Evolutionary conservation across 352 stramenopile genomes (phyloP).

Genomic region (Blastocystis sp.): DNA sequence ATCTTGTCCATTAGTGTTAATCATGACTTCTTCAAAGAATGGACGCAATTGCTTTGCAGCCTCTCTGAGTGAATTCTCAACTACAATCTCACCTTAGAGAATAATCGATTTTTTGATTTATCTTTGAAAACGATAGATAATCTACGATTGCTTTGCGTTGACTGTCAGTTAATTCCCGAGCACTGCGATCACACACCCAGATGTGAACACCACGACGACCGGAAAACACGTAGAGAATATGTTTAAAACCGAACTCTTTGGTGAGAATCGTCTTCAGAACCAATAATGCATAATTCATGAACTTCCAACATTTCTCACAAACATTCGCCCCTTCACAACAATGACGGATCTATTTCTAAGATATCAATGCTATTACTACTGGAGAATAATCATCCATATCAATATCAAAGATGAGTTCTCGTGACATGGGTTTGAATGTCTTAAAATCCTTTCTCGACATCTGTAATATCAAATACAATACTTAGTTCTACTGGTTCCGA

Average conservation of each 20-base stretch:
- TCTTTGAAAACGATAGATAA: conserved; percentile 11
- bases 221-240: conserved; percentile 96
- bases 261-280: conserved; percentile 72
- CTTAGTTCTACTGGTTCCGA: conserved; percentile 68
- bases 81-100: not conserved
- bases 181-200: conserved; percentile 87
- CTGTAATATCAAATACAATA: conserved; percentile 64
- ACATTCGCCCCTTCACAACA: conserved; percentile 76
- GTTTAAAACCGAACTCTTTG: conserved; percentile 92
- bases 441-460: conserved; percentile 63
- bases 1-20: not conserved
- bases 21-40: conserved; percentile 16
- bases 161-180: not conserved
- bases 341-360: conserved; percentile 81
- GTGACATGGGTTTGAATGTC: conserved; percentile 81
- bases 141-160: conserved; percentile 42
- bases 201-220: conserved; percentile 95
- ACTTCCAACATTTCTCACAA: conserved; percentile 84
- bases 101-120: not conserved
- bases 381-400: conserved; percentile 94
- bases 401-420: conserved; percentile 98
- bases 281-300: conserved; percentile 90
- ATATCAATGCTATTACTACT: not conserved
- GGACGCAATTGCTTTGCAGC: not conserved
- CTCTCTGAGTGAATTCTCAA: not conserved